Base-by-base conservation (phyloP, 2,329 filamentous ascomycete species). In the Colletotrichum agaves region DNA sequence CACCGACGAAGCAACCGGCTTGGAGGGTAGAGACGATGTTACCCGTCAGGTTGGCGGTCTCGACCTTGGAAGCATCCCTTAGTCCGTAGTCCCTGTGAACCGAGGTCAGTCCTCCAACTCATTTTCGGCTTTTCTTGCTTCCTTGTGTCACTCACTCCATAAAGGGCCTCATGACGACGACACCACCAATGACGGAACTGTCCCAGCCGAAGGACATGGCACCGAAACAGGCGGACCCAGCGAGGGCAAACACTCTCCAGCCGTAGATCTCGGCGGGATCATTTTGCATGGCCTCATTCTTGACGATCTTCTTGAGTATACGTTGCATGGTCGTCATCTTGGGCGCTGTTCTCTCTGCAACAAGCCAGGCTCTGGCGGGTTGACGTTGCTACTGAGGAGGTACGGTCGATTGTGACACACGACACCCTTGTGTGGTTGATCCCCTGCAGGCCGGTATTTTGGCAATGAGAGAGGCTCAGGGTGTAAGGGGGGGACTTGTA, bases 211-310 rank as follows among this genome's bases (percentile, higher is more conserved):
- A 91, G 53, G 90, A 83, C 78, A 83, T 82, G 70, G 81, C 82
- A 53, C 81, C 81, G 65, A 83, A 83, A 74, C 81, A 82, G 15
- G 80, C 80, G 50, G 88, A 90, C 71, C 83, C 88, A 47, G 89
- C 88, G 65, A 91, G 80, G 67, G 86, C 78, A 71, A 88, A 90
- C 12, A 90, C 88, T 68, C 88, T 84, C 89, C 89, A 91, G 72
- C 87, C 88, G 75, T 91, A 91, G 70, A 91, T 88, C 77, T 91
- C 87, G 58, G 83, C 81, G n/a, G 90, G 90, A 75, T 91, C 90
- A 57, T 80, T 79, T 75, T 84, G 87, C 84, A 91, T 90, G 61
- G 89, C 86, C 72, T 91, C 82, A 76, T 84, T 84, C 72, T 79
- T 79, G 72, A 84, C 81, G 72, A 84, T 82, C 71, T 79, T 81